Base-by-base conservation (phyloP, 2,329 filamentous ascomycete species). In the Grosmannia penicillata region DNA sequence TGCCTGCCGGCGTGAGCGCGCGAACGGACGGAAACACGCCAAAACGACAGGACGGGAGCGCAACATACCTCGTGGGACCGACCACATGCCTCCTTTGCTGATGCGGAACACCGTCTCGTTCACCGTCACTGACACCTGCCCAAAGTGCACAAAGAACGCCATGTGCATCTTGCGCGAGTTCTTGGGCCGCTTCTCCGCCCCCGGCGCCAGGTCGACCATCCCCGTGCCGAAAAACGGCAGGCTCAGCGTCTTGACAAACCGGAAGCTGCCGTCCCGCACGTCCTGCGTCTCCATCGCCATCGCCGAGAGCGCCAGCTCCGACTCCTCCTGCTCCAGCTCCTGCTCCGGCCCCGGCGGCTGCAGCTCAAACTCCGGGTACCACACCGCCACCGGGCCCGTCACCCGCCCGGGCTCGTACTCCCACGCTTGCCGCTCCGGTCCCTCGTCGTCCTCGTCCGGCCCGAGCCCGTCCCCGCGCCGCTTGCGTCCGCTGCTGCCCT, bases 161-260 rank as follows among this genome's bases (percentile, higher is more conserved):
- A 98, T 91, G 54, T 95, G 86, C 84, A 95, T 96, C 62, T 82
- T 87, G 45, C 89, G 72, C 26, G 82, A 82, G 58, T 95, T 96
- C 68, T 96, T 96, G 35, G 79, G 74, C 48, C 78, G 75, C 65
- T 98, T 98, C 53, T 82, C 75, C 24, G 82, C 76, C 3, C 81
- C 79, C 0, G 84, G 78, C 6, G 85, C 83, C 36, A 98, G 63
- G 51, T 96, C 89, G 27, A 98, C 82, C 37, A 96, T 72, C 14
- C 91, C 91, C 9, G 82, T 80, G 25, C 86, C 87, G 56, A 96
- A 84, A 57, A 94, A 96, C 0, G 81, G 76, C 44, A 82, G 66
- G 22, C 77, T 83, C 41, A 93, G 70, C 43, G 89, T 81, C 63
- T 95, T 96, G 25, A 83, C 82, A 54, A 93, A 96, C 40, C 75